Conservation (phyloP, 2,329 filamentous ascomycete species). For the Penicillium sp. region DNA sequence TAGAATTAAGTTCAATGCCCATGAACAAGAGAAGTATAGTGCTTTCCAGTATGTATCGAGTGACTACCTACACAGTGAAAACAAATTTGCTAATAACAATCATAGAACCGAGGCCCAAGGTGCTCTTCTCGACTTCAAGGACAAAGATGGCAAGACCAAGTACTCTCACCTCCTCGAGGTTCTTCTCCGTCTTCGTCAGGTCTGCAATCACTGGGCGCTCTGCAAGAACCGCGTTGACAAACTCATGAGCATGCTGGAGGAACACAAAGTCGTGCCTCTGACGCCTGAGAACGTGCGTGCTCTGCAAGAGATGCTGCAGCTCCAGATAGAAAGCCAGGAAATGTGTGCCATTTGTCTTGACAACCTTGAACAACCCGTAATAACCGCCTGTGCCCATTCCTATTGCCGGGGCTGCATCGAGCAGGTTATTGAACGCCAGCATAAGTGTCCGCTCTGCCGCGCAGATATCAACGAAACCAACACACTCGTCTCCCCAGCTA, state of each 20-base stretch:
- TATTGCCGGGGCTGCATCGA: slow-evolving; percentile 75
- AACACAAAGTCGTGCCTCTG: slow-evolving; percentile 64
- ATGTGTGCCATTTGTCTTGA: slow-evolving; percentile 83
- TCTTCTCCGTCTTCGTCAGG: slow-evolving; percentile 76
- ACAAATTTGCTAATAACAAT: slow-evolving; percentile 28
- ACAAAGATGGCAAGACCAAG: slow-evolving; percentile 47
- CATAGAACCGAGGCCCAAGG: slow-evolving; percentile 69
- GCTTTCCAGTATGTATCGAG: slow-evolving; percentile 58
- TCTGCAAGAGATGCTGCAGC: slow-evolving; percentile 70
- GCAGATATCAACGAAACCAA: slow-evolving; percentile 61
- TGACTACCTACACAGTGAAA: neutral
- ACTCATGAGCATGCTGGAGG: slow-evolving; percentile 68
- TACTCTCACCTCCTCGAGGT: slow-evolving; percentile 79
- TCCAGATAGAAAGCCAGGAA: slow-evolving; percentile 76
- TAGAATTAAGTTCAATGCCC: slow-evolving; percentile 66
- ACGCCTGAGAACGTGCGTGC: slow-evolving; percentile 69
- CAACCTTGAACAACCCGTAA: slow-evolving; percentile 67
- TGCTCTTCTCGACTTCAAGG: slow-evolving; percentile 61
- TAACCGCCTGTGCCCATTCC: slow-evolving; percentile 79
- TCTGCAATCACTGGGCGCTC: slow-evolving; percentile 86
- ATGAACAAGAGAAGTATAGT: slow-evolving; percentile 76
- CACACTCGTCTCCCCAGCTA: slow-evolving; percentile 65
- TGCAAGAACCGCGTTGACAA: slow-evolving; percentile 71
- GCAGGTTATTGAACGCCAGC: slow-evolving; percentile 69
- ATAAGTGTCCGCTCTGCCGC: slow-evolving; percentile 83